phyloP scores from a whole-genome alignment of 1,139 yeast genomes.

The Geotrichum klebahnii region DNA sequence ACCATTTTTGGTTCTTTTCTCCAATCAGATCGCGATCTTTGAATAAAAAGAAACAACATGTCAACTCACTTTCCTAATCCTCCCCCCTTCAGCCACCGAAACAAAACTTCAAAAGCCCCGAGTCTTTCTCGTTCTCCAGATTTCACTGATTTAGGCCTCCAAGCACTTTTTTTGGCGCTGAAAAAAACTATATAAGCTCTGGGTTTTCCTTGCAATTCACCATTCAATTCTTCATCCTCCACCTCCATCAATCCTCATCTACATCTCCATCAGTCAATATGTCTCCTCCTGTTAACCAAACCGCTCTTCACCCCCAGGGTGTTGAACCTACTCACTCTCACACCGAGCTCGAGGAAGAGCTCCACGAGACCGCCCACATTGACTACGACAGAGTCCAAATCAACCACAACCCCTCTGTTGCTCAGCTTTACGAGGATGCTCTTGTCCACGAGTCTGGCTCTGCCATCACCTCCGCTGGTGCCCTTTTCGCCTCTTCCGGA shows the following conservation, averaged over 20 bases:
- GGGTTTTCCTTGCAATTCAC: no score
- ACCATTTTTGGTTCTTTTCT: no score
- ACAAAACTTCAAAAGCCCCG: background rate
- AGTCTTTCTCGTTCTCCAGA: conserved; percentile 7
- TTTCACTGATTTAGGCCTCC: background rate
- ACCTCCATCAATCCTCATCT: background rate
- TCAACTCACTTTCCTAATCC: no score
- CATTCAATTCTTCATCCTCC: no score
- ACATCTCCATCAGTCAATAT: no score
- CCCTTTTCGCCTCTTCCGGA: conserved; percentile 93
- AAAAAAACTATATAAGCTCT: background rate
- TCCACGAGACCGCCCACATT: conserved; percentile 42
- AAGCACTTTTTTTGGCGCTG: background rate
- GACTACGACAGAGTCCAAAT: conserved; percentile 43
- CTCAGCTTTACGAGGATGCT: conserved; percentile 92
- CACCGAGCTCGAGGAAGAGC: conserved; percentile 42
- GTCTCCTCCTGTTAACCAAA: conserved; percentile 42
- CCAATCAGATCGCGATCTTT: no score
- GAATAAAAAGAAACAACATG: no score
- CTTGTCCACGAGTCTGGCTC: conserved; percentile 79
- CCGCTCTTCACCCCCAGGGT: conserved; percentile 44
- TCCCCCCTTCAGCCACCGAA: background rate
- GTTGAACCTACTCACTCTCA: conserved; percentile 40
- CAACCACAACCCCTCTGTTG: conserved; percentile 90
- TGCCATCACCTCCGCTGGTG: conserved; percentile 90